Base-by-base conservation (phyloP, 2,329 filamentous ascomycete species). In the Colletotrichum tropicale region DNA sequence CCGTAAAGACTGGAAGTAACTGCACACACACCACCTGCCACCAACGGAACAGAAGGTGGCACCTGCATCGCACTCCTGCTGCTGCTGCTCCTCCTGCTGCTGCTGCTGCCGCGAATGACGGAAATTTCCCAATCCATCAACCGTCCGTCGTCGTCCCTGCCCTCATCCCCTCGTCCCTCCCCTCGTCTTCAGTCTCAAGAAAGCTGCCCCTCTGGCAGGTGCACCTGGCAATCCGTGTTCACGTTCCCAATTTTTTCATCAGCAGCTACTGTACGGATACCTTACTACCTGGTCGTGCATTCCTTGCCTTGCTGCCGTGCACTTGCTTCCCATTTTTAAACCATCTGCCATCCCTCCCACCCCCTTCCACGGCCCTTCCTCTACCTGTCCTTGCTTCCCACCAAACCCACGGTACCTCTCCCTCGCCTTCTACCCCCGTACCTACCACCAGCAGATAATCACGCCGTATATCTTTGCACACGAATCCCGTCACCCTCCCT, bases 311-410 rank as follows among this genome's bases (percentile, higher is more conserved):
- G 36, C 36, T 9, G 36, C 36, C 36, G 36, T 38, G 32, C 61
- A 13, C 24, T 28, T 56, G 32, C n/a, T 66, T n/a, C 72, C 55
- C 62, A n/a, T 71, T 66, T 71, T 62, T 66, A 71, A 72, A 72
- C 38, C 72, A 60, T 72, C 67, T 52, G 43, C 67, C 52, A 74
- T 74, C 61, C 67, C 61, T 52, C 66, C 69, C 48, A 24, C 48
- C 69, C 69, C 48, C 24, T 66, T 66, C 62, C 24, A 58, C 69
- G 52, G 48, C 28, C 65, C 43, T 38, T 21, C 69, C 21, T 36
- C 26, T 26, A 26, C 24, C 66, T 36, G 28, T 69, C 61, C 72
- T 68, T 58, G 48, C 71, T 43, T 28, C 62, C 48, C 43, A 61
- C 58, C 38, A 38, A 16, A 21, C 34, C 65, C 58, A 58, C 58